Percentiles rank a stretch among this genome's conserved stretches.
Conservation (phyloP, 257 asterid genomes). For the Cynanchum wilfordii region DNA sequence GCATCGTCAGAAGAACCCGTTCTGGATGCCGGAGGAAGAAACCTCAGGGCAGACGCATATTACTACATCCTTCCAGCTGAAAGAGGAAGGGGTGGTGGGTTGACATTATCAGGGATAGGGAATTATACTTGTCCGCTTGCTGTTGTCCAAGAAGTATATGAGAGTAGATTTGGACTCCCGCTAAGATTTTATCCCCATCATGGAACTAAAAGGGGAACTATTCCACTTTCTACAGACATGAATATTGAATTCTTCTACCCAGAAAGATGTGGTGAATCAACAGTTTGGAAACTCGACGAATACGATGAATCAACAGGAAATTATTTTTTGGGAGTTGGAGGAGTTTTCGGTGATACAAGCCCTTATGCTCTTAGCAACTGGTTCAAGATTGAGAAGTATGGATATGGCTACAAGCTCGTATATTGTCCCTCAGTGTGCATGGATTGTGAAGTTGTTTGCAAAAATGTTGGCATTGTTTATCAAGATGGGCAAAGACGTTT, state of each 20-base stretch:
- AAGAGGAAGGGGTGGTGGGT: not conserved
- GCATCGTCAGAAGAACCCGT: not conserved
- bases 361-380: not conserved
- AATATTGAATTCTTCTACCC: not conserved
- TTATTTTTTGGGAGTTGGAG: too few relatives aligned
- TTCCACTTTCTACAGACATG: not conserved
- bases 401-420: not conserved
- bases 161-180: not conserved
- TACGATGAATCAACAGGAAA: not conserved
- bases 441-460: not conserved
- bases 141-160: not conserved
- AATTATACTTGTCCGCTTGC: not conserved
- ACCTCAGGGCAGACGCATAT: not conserved
- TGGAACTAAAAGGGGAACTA: not conserved
- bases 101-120: not conserved
- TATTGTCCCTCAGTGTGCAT: constrained; percentile 1
- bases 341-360: not conserved
- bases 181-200: not conserved
- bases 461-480: not conserved
- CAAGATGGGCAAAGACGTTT: constrained; percentile 4
- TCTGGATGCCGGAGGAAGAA: constrained; percentile 2
- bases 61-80: not conserved
- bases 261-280: not conserved
- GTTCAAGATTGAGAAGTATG: not conserved
- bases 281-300: not conserved